Conservation (phyloP, 2,329 filamentous ascomycete genomes). For the Fonsecaea multimorphosa region DNA sequence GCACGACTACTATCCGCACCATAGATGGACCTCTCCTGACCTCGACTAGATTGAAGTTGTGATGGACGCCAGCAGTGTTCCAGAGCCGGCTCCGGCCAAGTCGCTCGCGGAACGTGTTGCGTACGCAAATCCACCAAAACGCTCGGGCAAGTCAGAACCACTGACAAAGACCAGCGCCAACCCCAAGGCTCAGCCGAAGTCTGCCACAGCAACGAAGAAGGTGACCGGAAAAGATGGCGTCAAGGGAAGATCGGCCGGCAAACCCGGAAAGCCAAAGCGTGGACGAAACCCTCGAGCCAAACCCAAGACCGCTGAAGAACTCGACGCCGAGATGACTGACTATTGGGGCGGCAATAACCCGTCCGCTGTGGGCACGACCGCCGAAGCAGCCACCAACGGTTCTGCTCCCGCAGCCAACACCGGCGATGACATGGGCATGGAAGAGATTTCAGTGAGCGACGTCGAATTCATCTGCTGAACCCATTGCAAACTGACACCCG, state of each 20-base stretch:
- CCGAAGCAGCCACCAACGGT: conserved; percentile 54
- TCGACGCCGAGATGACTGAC: conserved; percentile 97
- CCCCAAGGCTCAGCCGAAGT: conserved; percentile 77
- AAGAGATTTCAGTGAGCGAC: conserved; percentile 60
- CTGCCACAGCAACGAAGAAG: conserved; percentile 75
- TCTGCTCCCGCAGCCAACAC: conserved; percentile 55
- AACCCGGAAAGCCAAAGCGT: conserved; percentile 78
- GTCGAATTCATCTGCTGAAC: conserved; percentile 33
- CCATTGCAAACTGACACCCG: conserved; percentile 36
- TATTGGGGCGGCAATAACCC: conserved; percentile 71
- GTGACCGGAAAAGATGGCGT: conserved; percentile 58
- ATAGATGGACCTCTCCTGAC: conserved; percentile 24
- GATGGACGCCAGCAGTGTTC: conserved; percentile 75
- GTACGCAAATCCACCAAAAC: conserved; percentile 56
- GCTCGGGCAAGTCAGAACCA: conserved; percentile 26
- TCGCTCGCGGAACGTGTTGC: conserved; percentile 82
- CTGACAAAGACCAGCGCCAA: conserved; percentile 41
- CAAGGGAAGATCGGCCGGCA: conserved; percentile 61
- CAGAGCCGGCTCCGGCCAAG: conserved; percentile 71
- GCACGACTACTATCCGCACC: conserved; percentile 35
- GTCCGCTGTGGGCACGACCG: conserved; percentile 51
- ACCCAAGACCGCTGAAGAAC: conserved; percentile 89
- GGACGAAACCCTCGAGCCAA: conserved; percentile 72
- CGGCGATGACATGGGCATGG: conserved; percentile 61
- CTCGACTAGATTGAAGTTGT: conserved; percentile 81